Evolutionary conservation across 2,329 filamentous ascomycete species (phyloP), one percentile per base, ranked within the genome.

Genomic region (Fusarium sp.): DNA sequence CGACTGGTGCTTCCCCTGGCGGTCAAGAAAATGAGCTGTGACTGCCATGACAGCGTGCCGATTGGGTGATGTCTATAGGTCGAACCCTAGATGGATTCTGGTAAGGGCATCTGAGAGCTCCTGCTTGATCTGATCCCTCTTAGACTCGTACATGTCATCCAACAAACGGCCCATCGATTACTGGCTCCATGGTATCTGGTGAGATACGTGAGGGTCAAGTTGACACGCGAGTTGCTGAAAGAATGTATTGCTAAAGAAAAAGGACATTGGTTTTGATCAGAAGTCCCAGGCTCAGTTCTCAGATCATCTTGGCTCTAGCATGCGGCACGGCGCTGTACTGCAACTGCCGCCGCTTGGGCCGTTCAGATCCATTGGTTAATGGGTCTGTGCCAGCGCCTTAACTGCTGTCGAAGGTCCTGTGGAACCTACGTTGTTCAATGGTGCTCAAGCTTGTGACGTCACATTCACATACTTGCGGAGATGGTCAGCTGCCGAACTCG

Each of bases 381-480:
- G 14, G 33, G 5, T 37, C n/a, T 37, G n/a, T 5, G 10, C 26
- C 33, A 12, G 32, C 33, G 2, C 4, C 46, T 50, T 50, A n/a
- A 27, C 46, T 50, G 33, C 46, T 38, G 33, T 38, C 32, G 32
- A 50, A 50, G 9, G 27, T 50, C 33, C 46, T 26, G 32, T 50
- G 33, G 14, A 20, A 38, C 33, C 46, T 50, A 18, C 32, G 7
- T 27, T 50, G n/a, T 33, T 50, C 33, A 50, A 50, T 50, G 8
- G 11, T 50, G 37, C 37, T 42, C 35, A 20, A 53, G 50, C 50
- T 53, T 26, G 23, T 15, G 35, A 53, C 18, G 26, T 53, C 50
- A 9, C 37, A 53, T 53, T 40, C 26, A 30, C 27, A 44, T 54
- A 54, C 50, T 54, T 54, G 37, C 50, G 50, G 38, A 54, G 12